A percentile compares a stretch with the other conserved stretches of the same genome.
phyloP scores from a whole-genome alignment of 257 asterid species.

The Petrea volubilis region DNA sequence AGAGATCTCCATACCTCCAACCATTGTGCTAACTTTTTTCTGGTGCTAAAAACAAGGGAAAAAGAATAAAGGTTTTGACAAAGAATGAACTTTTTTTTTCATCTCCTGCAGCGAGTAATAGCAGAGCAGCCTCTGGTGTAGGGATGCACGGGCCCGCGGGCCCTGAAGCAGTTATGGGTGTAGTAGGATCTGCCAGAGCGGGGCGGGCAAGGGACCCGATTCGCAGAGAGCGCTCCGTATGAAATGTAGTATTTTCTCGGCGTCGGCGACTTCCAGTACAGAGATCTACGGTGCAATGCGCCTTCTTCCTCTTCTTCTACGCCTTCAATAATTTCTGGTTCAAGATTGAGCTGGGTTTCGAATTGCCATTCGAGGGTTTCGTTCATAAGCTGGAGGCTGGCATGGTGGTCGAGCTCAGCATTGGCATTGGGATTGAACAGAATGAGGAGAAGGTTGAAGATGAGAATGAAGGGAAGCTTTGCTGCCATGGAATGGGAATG shows the following conservation, averaged over 20 bases:
- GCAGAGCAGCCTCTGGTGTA: conserved; percentile 64
- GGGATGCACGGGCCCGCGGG: conserved; percentile 48
- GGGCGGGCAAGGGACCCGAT: conserved; percentile 56
- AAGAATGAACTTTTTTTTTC: neutral
- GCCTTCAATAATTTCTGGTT: neutral
- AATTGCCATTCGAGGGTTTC: conserved; percentile 32
- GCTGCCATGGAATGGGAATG: conserved; percentile 28
- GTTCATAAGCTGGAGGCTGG: conserved; percentile 25
- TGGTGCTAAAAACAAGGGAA: neutral
- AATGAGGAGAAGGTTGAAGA: conserved; percentile 27
- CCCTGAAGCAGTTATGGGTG: conserved; percentile 43
- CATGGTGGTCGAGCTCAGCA: conserved; percentile 23
- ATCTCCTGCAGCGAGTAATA: conserved; percentile 58
- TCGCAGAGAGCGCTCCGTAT: conserved; percentile 57
- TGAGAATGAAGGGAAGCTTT: neutral
- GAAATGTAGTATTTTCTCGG: conserved; percentile 46
- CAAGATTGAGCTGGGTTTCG: neutral
- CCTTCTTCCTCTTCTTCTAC: conserved; percentile 17
- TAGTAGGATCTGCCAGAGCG: conserved; percentile 65
- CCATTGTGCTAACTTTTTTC: neutral
- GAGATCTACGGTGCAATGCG: conserved; percentile 36
- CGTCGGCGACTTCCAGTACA: conserved; percentile 34
- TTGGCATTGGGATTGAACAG: conserved; percentile 13
- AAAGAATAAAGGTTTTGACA: neutral
- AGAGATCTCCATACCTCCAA: neutral